Conservation (phyloP, 306 rosid genomes). For the Comarum palustre region DNA sequence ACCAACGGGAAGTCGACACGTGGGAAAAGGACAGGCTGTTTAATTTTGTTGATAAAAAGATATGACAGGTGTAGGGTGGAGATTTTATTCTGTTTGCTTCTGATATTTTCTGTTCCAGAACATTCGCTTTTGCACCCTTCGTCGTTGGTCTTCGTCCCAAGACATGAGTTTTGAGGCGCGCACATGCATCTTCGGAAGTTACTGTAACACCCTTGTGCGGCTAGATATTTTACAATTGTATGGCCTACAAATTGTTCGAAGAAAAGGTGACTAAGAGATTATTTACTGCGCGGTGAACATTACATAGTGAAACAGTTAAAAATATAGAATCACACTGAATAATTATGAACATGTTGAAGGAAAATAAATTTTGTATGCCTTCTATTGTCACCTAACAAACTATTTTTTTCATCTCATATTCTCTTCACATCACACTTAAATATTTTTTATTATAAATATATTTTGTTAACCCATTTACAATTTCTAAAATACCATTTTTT, state of each 20-base stretch:
- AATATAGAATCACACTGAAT: background rate
- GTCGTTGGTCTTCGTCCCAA: background rate
- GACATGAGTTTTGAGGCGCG: background rate
- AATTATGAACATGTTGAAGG: background rate
- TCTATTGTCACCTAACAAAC: too few species aligned
- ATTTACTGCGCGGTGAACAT: background rate
- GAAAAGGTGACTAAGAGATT: too few species aligned
- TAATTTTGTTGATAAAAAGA: background rate
- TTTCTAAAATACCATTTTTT: too few species aligned
- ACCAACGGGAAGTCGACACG: constrained; percentile 3
- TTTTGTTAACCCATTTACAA: too few species aligned
- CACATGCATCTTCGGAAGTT: background rate
- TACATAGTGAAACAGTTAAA: background rate
- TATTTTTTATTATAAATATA: too few species aligned
- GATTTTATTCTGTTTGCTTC: constrained; percentile 4
- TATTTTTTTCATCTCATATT: too few species aligned
- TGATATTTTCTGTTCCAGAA: constrained; percentile 22
- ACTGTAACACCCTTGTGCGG: background rate
- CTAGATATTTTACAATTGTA: background rate
- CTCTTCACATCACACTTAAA: too few species aligned
- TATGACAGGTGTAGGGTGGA: constrained; percentile 28
- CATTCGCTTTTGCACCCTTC: constrained; percentile 22
- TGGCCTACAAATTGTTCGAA: background rate
- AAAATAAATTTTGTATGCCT: too few species aligned
- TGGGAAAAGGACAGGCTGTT: background rate